Base-by-base conservation (phyloP, 176 grass and related monocot species). In the Oryza rufipogon region DNA sequence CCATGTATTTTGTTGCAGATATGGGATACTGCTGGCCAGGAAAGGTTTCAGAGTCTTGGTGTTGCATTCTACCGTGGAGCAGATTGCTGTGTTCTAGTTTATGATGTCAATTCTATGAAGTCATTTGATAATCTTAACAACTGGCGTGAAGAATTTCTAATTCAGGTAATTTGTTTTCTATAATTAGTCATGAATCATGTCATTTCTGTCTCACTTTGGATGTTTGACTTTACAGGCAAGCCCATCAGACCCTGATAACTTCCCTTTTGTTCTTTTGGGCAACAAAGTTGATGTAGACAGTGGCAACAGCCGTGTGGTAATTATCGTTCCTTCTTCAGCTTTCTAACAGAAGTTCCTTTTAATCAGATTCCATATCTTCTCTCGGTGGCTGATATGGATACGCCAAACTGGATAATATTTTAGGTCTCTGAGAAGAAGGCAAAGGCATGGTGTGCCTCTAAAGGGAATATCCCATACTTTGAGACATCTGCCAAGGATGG, bases 401-500 rank as follows among this genome's bases (percentile, higher is more conserved):
- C 34, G 11, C 49, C 9, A 81, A 81, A 45, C 32, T 71, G 33
- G 33, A 9, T 76, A 67, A 32, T 1, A 16, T 81, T 91, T 74
- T 45, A 98, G 96, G 93, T 98, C 16, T 98, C 96, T 9, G 96
- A 96, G 83, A 98, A 98, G 80, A 98, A 98, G 86, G 93, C 89
- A 66, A 96, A 87, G 84, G 86, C 93, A 81, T 99, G 93, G 93
- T 99, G 93, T 20, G 84, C 96, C 75, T 96, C 96, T 1, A 99
- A 99, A 83, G 93, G 96, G 28, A 94, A 94, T 74, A 95, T 99
- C 48, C 93, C 96, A 6, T 99, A 96, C 86, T 96, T 99, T 49
- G 96, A 96, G 79, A 99, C 96, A 49, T 99, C 93, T 81, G 96
- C 96, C 10, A 99, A 94, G 87, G 96, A 99, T 68, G 96, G 96